Percentiles rank a stretch among this genome's conserved stretches.
Conservation (phyloP, 2,329 filamentous ascomycete genomes). For the Cucurbitaria berberidis region DNA sequence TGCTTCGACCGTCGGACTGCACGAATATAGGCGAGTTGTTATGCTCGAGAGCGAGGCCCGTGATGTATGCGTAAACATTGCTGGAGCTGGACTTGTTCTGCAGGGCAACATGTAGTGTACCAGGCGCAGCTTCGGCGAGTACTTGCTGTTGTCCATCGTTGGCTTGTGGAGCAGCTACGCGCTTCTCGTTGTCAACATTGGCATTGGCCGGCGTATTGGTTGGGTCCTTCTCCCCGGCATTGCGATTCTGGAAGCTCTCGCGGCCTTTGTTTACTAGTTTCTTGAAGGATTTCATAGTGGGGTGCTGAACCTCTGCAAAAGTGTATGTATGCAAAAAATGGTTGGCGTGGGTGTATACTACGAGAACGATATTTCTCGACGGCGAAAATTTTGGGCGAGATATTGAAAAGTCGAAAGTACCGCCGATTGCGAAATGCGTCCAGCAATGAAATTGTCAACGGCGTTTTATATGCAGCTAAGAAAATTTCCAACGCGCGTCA, state of each 20-base stretch:
- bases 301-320: conserved; percentile 2
- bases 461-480: conserved; percentile 27
- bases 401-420: not conserved
- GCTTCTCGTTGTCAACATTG: conserved; percentile 13
- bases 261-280: conserved; percentile 36
- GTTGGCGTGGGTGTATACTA: not conserved
- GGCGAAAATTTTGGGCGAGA: not conserved
- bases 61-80: conserved; percentile 72
- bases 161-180: conserved; percentile 13
- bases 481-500: conserved; percentile 10
- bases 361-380: not conserved
- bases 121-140: conserved; percentile 26
- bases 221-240: not conserved
- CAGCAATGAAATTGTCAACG: conserved; percentile 12
- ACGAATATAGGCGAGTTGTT: conserved; percentile 68
- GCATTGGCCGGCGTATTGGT: not conserved
- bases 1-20: conserved; percentile 67
- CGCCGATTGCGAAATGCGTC: conserved; percentile 5
- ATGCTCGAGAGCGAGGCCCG: conserved; percentile 67
- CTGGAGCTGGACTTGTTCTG: conserved; percentile 69
- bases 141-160: conserved; percentile 32
- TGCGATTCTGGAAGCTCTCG: conserved; percentile 20
- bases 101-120: conserved; percentile 66
- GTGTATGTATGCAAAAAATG: conserved; percentile 1
- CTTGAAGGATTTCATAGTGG: conserved; percentile 34